Conservation (phyloP, 73 alveolate genomes). For the Breviolum minutum region DNA sequence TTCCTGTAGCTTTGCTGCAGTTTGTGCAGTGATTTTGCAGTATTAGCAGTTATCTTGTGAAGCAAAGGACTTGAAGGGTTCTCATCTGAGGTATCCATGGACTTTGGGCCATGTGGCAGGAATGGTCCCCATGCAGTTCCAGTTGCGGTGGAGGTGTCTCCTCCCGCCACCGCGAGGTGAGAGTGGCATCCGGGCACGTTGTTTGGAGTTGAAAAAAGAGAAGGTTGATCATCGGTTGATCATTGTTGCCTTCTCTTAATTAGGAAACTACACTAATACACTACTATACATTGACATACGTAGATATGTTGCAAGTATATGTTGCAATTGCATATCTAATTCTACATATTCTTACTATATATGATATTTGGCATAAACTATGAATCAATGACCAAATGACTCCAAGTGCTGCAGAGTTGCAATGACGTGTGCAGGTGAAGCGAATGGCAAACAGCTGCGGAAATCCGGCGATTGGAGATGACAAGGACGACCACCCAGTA, state of each 20-base stretch:
- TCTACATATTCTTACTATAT: neutral
- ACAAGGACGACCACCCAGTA: constrained; percentile 43
- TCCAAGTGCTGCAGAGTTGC: neutral
- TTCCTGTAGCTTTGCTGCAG: constrained; percentile 3
- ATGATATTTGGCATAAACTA: neutral
- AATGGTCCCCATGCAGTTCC: constrained; percentile 72
- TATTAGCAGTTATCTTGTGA: too few species aligned
- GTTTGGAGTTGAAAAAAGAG: too few species aligned
- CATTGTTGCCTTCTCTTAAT: too few species aligned
- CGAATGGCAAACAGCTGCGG: constrained; percentile 93
- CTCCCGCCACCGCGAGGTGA: constrained; percentile 62
- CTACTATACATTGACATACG: too few species aligned
- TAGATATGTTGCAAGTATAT: too few species aligned
- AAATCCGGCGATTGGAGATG: constrained; percentile 54
- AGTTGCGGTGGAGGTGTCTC: constrained; percentile 85
- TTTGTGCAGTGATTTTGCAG: too few species aligned
- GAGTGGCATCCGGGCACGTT: neutral
- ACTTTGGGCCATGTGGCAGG: constrained; percentile 65
- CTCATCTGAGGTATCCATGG: constrained; percentile 56
- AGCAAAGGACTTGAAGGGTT: neutral
- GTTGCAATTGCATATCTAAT: too few species aligned
- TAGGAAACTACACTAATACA: too few species aligned
- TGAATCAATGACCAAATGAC: neutral
- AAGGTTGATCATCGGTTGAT: too few species aligned
- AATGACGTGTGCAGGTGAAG: constrained; percentile 53